A percentile compares a stretch with the other conserved stretches of the same genome.
phyloP scores from a whole-genome alignment of 805 yeast genomes.

The Teunomyces atbi region DNA sequence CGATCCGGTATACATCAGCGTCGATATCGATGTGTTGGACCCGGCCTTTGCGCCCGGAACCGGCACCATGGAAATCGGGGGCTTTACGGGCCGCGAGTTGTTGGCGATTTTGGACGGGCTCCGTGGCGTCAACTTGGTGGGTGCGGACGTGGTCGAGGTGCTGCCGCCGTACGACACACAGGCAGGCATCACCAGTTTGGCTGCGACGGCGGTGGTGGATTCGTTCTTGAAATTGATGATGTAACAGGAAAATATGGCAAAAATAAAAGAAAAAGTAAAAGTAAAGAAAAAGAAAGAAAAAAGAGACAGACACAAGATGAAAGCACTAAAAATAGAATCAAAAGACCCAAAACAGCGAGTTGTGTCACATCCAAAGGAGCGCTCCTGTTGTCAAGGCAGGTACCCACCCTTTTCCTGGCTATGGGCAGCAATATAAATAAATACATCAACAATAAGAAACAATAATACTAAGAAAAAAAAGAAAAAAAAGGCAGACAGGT shows the following conservation, averaged over 20 bases:
- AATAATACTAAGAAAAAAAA: too few species aligned
- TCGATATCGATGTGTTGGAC: constrained; percentile 65
- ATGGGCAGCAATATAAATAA: too few species aligned
- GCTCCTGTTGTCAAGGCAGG: too few species aligned
- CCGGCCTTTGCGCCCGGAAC: constrained; percentile 77
- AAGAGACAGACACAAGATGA: neutral
- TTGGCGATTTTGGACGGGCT: constrained; percentile 57
- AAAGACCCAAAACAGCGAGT: too few species aligned
- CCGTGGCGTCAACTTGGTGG: constrained; percentile 60
- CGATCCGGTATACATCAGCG: constrained; percentile 44
- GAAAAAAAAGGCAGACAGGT: neutral
- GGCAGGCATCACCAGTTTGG: constrained; percentile 59
- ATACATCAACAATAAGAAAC: too few species aligned
- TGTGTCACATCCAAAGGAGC: too few species aligned
- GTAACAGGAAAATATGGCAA: constrained; percentile 14
- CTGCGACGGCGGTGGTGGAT: constrained; percentile 64
- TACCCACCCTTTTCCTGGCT: too few species aligned
- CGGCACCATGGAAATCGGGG: constrained; percentile 78
- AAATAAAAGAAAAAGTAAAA: neutral
- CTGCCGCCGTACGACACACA: constrained; percentile 63
- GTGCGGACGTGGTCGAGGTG: constrained; percentile 77
- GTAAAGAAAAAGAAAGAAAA: neutral
- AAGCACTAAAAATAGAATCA: too few species aligned
- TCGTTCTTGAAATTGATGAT: constrained; percentile 47
- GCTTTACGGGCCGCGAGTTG: constrained; percentile 62